Evolutionary conservation across 2,329 filamentous ascomycete species (phyloP), one percentile per base, ranked within the genome.

Genomic region (Pseudodiploospora longispora): DNA sequence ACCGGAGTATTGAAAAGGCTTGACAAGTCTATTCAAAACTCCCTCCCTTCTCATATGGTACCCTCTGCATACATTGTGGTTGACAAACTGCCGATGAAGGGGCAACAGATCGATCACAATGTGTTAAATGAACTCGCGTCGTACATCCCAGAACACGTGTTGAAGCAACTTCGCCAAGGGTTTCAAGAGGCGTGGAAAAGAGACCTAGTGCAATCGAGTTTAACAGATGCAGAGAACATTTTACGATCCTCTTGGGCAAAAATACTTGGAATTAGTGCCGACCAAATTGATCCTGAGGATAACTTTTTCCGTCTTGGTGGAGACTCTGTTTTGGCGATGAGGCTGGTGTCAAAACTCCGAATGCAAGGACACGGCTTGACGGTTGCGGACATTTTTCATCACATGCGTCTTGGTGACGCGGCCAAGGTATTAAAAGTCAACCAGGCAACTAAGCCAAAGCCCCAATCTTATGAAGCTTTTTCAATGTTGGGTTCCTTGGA

Each of bases 281-380:
- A 44, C 1, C 35, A 36, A 4, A 65, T 72, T 27, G 59, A 62
- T 5, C 46, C 59, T 3, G 60, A 68, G 8, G 63, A 70, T 46
- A 70, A 46, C 40, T 50, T 48, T 28, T 48, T 50, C 32, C 37
- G 41, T 3, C 38, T 47, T 3, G 47, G 43, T 3, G 43, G 43
- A 6, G 47, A 46, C 38, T 46, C 43, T 6, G 46, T 83, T 10
- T 50, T 57, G 2, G 55, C 56, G 1, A 58, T 58, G 56, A 49
- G 53, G 9, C 53, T 58, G 46, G 56, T 57, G 1, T 58, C 56
- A 0, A 51, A 51, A 3, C 39, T 58, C 8, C 48, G 55, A 30
- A 50, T 48, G 3, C 52, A 49, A 2, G 55, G 56, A 1, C 55
- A 55, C 31, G 47, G 47, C 6, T 31, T 58, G 9, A 55, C 55